Evolutionary conservation across 345 rosid species (phyloP).

Genomic region (Populus pruinosa): DNA sequence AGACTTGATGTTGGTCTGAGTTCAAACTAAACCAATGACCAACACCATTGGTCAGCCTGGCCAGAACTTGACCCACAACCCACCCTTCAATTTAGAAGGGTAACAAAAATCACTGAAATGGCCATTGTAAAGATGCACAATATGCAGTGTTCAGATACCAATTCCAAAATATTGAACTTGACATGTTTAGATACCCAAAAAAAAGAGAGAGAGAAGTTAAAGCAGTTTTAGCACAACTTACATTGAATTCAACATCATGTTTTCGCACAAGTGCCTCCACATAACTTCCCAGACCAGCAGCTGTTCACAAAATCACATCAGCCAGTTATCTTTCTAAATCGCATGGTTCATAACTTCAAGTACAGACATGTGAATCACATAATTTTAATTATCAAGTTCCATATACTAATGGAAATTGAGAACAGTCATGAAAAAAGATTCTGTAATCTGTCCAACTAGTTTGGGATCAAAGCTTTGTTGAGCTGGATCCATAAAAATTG

Average conservation of each 20-base stretch:
- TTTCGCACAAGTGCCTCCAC: constrained; percentile 91
- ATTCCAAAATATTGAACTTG: neutral
- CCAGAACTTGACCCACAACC: constrained; percentile 1
- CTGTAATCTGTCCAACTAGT: neutral
- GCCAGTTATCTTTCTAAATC: constrained; percentile 4
- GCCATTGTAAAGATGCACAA: neutral
- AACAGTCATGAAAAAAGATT: neutral
- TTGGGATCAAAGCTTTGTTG: neutral
- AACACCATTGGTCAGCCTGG: neutral
- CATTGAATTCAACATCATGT: constrained; percentile 86
- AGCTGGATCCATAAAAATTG: neutral
- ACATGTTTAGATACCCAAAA: neutral
- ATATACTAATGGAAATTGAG: neutral
- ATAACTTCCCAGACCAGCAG: constrained; percentile 93
- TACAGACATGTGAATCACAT: neutral
- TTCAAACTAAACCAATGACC: neutral
- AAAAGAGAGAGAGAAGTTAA: neutral
- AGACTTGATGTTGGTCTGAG: neutral
- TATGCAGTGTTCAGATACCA: neutral
- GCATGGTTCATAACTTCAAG: neutral
- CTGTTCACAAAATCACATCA: constrained; percentile 41
- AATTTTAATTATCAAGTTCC: neutral
- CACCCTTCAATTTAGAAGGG: neutral
- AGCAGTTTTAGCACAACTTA: constrained; percentile 26
- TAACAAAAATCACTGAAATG: neutral